These are phyloP conservation scores for Trypanosomatidae sp. DNA, from an alignment of 208 protist species.

Conservation along the genomic window DNA sequence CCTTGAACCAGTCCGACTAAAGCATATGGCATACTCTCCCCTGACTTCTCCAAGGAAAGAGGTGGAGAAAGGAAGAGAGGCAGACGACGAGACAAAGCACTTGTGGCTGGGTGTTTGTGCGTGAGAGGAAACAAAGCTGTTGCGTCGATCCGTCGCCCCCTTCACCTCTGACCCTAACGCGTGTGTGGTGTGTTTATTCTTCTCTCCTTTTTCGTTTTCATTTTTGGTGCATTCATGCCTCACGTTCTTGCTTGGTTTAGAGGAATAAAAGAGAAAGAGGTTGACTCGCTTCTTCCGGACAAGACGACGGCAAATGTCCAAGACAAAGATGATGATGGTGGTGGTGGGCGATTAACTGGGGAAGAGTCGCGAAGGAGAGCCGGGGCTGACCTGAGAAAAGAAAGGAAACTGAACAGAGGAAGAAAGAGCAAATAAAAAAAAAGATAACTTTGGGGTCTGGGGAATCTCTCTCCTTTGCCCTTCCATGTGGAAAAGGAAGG, in stretches of 20 bases:
- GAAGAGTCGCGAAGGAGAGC: not conserved
- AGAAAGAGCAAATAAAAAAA: conserved; percentile 10
- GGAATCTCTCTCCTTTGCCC: not conserved
- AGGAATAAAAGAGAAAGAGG: not conserved
- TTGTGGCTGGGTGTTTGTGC: not conserved
- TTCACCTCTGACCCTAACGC: not conserved
- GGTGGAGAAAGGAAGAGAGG: not conserved
- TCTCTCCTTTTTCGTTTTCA: not conserved
- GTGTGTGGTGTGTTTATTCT: not conserved
- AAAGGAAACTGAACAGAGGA: conserved; percentile 2
- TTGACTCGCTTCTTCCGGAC: not conserved
- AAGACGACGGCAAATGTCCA: not conserved
- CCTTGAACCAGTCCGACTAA: not conserved
- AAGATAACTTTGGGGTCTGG: not conserved
- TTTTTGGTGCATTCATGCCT: not conserved
- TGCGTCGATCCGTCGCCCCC: not conserved
- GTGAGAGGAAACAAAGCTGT: not conserved
- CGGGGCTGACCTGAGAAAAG: not conserved
- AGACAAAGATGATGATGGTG: not conserved
- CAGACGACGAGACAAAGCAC: not conserved
- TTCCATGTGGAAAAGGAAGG: not conserved
- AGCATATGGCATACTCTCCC: not conserved
- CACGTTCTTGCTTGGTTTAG: not conserved
- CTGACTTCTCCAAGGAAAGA: not conserved
- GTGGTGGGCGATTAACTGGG: not conserved